A percentile compares a stretch with the other conserved stretches of the same genome.
Conservation (phyloP, 2,329 filamentous ascomycete genomes). For the Malbranchea cinnamomea region DNA sequence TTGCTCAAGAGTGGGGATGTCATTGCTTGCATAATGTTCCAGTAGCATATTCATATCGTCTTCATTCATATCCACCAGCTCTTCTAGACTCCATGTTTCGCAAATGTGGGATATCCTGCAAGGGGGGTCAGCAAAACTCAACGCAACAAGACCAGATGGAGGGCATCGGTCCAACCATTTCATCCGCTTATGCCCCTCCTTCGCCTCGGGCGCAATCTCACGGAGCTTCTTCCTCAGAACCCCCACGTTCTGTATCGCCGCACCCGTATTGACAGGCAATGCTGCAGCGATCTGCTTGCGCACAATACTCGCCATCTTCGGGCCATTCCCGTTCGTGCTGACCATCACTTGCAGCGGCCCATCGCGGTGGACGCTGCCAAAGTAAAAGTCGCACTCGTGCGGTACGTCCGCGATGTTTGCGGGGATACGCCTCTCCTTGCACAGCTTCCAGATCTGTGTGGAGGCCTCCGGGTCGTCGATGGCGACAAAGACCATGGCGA, state of each 20-base stretch:
- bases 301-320: conserved; percentile 75
- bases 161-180: conserved; percentile 46
- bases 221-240: conserved; percentile 64
- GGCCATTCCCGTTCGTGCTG: conserved; percentile 92
- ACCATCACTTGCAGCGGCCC: conserved; percentile 97
- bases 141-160: background rate
- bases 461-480: conserved; percentile 91
- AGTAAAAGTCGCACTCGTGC: conserved; percentile 96
- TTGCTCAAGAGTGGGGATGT: conserved; percentile 12
- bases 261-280: conserved; percentile 65
- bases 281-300: conserved; percentile 62
- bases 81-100: conserved; percentile 62
- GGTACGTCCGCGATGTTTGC: conserved; percentile 97
- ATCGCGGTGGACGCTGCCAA: conserved; percentile 88
- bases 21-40: conserved; percentile 41
- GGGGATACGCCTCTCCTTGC: conserved; percentile 67
- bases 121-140: background rate
- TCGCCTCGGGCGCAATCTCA: conserved; percentile 53
- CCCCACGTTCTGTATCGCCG: conserved; percentile 75
- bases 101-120: conserved; percentile 71
- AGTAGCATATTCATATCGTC: conserved; percentile 65
- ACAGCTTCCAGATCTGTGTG: conserved; percentile 79
- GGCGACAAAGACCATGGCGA: conserved; percentile 81
- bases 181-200: conserved; percentile 79
- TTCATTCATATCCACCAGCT: conserved; percentile 61